Evolutionary conservation across 2,329 filamentous ascomycete species (phyloP), one percentile per base, ranked within the genome.

Genomic region (Fusarium newnesense): DNA sequence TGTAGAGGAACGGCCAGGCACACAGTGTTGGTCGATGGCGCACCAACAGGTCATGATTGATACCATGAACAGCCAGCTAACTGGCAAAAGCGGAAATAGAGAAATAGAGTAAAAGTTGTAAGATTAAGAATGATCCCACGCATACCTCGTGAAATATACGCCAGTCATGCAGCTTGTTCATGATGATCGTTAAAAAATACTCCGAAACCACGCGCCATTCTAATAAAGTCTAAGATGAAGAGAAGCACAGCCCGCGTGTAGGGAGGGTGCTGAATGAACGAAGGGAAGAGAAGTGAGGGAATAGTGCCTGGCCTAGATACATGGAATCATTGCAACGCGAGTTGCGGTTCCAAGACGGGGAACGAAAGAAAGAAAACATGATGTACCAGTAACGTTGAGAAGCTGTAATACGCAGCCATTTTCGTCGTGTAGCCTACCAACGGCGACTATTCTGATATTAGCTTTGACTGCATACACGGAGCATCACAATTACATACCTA

Each of bases 61-160:
- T 32, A 67, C 66, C 53, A 70, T 67, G 49, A 67, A 57, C 40
- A 44, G 58, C 62, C 67, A 71, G 40, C 21, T 42, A 15, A 37
- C 39, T 50, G 54, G 58, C 63, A 43, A 44, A 37, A 28, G 42
- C 60, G 46, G 59, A 53, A 37, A 56, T 43, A 36, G 54, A 65
- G 52, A 65, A 36, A 40, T 40, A 57, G 61, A 61, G 58, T 68
- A 62, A 64, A 71, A 37, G 46, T 69, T 53, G 49, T 67, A 68
- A 72, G 67, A 78, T 67, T 72, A 77, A 76, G 69, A 75, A 78
- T 72, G 56, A 73, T 79, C 75, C 50, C 79, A 80, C 78, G 77
- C 78, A 79, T 80, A 79, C 77, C 76, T 79, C 77, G 77, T 80
- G 78, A 76, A 77, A 75, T 79, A 79, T 78, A 77, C 75, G 77